These are phyloP conservation scores for Endotrypanum monterogeii DNA, from an alignment of 208 protist species.

Conservation along the genomic window DNA sequence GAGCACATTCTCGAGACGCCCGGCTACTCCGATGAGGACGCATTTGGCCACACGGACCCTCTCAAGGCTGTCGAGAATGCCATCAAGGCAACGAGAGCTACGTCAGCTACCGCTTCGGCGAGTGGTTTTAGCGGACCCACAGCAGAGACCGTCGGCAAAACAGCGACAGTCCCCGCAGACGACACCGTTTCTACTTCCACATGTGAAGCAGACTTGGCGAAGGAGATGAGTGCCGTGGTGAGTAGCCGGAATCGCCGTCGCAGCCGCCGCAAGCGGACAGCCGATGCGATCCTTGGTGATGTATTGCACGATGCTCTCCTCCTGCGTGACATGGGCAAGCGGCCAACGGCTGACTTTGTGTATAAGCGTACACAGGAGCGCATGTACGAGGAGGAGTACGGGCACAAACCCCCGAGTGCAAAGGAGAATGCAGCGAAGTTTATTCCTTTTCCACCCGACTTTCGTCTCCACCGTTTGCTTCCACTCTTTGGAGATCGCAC, in stretches of 20 bases:
- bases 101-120: background rate
- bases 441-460: conserved; percentile 77
- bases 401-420: conserved; percentile 63
- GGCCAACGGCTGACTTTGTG: conserved; percentile 78
- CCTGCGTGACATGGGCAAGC: conserved; percentile 81
- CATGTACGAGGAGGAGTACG: conserved; percentile 86
- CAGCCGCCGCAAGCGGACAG: conserved; percentile 55
- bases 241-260: conserved; percentile 39
- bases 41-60: conserved; percentile 53
- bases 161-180: background rate
- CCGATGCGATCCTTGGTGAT: conserved; percentile 79
- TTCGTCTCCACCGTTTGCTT: conserved; percentile 62
- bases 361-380: conserved; percentile 86
- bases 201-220: background rate
- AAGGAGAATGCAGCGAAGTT: conserved; percentile 72
- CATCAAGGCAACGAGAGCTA: conserved; percentile 9
- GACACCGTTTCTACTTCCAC: background rate
- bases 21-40: conserved; percentile 54
- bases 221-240: conserved; percentile 26
- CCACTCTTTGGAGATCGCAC: conserved; percentile 29
- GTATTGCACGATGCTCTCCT: conserved; percentile 80
- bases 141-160: background rate
- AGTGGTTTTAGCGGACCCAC: background rate
- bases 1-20: conserved; percentile 19
- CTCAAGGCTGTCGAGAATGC: conserved; percentile 40